A percentile compares a stretch with the other conserved stretches of the same genome.
These are phyloP conservation scores for Adansonia grandidieri DNA, from an alignment of 441 rosid genomes.

Conservation along the genomic window DNA sequence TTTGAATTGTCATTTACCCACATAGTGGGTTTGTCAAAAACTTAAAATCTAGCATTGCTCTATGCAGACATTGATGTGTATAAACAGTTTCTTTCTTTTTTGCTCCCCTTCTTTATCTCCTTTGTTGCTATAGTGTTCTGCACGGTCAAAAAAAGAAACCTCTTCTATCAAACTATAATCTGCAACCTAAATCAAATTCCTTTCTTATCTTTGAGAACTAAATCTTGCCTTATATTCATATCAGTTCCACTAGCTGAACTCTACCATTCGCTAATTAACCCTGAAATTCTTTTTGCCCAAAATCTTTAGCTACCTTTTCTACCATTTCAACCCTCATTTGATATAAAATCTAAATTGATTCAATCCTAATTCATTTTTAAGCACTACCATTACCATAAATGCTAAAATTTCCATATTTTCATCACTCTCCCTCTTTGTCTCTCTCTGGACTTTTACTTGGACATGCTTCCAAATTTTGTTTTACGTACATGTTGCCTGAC, in stretches of 20 bases:
- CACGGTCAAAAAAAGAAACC: constrained; percentile 9
- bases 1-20: not conserved
- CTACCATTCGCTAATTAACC: not conserved
- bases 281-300: not conserved
- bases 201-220: not conserved
- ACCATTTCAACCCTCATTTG: not conserved
- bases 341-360: not conserved
- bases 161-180: not conserved
- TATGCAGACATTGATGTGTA: not conserved
- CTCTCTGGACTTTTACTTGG: not conserved
- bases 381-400: not conserved
- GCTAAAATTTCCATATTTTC: not conserved
- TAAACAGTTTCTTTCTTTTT: not conserved
- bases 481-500: not conserved
- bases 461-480: not conserved
- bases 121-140: not conserved
- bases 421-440: not conserved
- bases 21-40: not conserved
- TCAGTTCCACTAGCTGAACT: not conserved
- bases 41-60: not conserved
- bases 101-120: not conserved
- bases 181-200: constrained; percentile 12
- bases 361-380: not conserved
- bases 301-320: not conserved
- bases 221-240: not conserved